A percentile compares a stretch with the other conserved stretches of the same genome.
Conservation (phyloP, 169 alveolate species). For the Eimeria necatrix region DNA sequence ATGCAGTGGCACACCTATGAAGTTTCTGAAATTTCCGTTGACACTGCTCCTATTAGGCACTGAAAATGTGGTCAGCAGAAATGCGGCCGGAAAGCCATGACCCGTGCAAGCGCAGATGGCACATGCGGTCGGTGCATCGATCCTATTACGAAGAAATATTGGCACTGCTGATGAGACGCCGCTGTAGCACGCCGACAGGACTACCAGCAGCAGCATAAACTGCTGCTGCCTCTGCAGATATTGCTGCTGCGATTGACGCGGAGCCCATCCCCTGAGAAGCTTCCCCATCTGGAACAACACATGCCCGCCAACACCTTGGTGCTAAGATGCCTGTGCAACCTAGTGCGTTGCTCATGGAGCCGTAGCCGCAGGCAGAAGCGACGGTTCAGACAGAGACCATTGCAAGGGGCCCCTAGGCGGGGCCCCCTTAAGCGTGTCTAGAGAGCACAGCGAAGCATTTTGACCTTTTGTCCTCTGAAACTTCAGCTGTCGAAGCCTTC, state of each 20-base stretch:
- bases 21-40: no score
- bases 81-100: no score
- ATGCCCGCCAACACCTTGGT: not conserved
- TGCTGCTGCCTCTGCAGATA: not conserved
- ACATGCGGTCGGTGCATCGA: no score
- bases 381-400: not conserved
- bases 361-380: not conserved
- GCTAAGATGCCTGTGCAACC: not conserved
- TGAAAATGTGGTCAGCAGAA: no score
- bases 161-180: not conserved
- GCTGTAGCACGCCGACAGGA: not conserved
- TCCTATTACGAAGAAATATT: no score
- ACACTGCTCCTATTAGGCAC: no score
- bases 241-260: conserved; percentile 23
- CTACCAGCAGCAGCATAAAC: not conserved
- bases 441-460: not conserved
- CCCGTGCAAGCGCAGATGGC: no score
- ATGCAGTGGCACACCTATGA: no score
- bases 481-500: no score
- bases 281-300: conserved; percentile 3
- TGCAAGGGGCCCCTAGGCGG: not conserved
- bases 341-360: not conserved
- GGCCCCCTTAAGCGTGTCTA: conserved; percentile 12
- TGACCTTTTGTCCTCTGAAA: not conserved
- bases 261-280: not conserved